Conservation (phyloP, 106 monocot species). For the Dendrobium catenatum region DNA sequence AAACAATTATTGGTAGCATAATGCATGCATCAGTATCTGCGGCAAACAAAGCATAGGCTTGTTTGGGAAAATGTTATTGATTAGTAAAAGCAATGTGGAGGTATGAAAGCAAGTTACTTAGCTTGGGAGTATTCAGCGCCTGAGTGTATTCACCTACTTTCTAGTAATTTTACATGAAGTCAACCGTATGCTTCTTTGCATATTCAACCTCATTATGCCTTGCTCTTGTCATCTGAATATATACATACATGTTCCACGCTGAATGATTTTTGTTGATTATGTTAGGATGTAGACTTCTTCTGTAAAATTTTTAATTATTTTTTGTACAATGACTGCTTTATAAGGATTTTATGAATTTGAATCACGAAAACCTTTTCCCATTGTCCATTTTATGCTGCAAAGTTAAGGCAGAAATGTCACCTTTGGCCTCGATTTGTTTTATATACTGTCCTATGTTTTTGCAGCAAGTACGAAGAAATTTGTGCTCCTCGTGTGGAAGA, state of each 20-base stretch:
- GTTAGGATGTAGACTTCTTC: no score
- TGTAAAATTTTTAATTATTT: no score
- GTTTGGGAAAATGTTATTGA: background rate
- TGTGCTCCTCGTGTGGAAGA: constrained; percentile 77
- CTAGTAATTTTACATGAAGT: background rate
- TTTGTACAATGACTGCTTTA: background rate
- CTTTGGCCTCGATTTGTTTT: background rate
- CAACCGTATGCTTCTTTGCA: background rate
- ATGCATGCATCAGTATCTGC: background rate
- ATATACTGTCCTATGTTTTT: background rate
- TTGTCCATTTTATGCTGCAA: background rate
- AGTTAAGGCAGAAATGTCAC: background rate
- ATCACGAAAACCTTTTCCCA: background rate
- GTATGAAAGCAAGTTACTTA: no score
- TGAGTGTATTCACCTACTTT: background rate
- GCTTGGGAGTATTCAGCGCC: background rate
- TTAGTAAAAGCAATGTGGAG: no score
- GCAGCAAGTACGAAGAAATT: constrained; percentile 85
- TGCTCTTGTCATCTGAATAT: no score
- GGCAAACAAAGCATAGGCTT: background rate
- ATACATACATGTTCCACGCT: no score
- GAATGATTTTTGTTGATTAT: no score
- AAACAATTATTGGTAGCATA: background rate
- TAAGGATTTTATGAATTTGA: background rate
- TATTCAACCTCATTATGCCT: background rate